phyloP scores from a whole-genome alignment of 768 basidiomycete species.

The Psilocybe tampanensis region DNA sequence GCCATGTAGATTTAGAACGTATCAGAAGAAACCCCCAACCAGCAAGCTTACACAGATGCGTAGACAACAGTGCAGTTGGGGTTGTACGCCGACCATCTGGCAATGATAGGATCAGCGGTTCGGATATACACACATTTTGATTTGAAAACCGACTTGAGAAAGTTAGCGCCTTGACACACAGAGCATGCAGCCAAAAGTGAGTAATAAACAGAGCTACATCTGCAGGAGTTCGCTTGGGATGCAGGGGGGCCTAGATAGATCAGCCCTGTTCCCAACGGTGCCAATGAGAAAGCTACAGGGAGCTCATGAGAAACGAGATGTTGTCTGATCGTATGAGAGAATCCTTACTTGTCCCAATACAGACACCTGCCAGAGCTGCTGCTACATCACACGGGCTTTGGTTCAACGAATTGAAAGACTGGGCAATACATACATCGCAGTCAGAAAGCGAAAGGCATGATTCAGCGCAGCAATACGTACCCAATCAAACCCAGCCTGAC shows the following conservation, averaged over 20 bases:
- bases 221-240: conserved; percentile 40
- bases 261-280: conserved; percentile 26
- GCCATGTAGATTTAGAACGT: not conserved
- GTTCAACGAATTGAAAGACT: conserved; percentile 40
- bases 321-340: not conserved
- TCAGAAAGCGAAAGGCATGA: not conserved
- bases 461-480: conserved; percentile 14
- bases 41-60: conserved; percentile 28
- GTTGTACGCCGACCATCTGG: conserved; percentile 52
- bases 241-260: conserved; percentile 41
- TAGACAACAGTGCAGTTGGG: conserved; percentile 48
- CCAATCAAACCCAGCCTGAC: conserved; percentile 25
- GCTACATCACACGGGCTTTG: conserved; percentile 51
- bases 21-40: not conserved
- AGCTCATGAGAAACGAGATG: not conserved
- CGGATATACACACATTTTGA: not conserved
- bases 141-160: conserved; percentile 30
- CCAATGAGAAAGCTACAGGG: conserved; percentile 34
- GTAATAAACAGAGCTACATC: conserved; percentile 55
- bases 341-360: conserved; percentile 36
- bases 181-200: conserved; percentile 55
- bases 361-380: conserved; percentile 41
- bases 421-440: not conserved
- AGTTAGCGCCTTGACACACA: conserved; percentile 42
- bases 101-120: not conserved